Evolutionary conservation across 2,329 filamentous ascomycete species (phyloP), one percentile per base, ranked within the genome.

Genomic region (Penicillium verrucosum): DNA sequence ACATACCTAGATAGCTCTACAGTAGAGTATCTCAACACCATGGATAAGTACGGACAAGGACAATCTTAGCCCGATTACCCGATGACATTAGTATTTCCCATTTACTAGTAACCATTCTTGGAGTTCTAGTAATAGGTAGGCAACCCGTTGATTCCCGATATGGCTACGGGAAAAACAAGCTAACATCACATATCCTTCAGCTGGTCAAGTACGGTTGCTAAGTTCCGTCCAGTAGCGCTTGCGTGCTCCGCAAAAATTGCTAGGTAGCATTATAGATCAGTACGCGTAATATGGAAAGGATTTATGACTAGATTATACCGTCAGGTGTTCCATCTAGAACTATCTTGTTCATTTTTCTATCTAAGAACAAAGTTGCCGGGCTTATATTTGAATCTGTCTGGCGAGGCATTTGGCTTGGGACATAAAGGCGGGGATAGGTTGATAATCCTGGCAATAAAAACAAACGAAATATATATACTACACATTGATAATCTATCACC

Each of bases 301-400:
- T 21, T 38, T 11, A 5, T 21, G n/a, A 12, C 10, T 38, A 7
- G 18, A 2, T 25, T 5, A 25, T 64, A 66, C 68, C 61, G 64
- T 69, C 66, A 54, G 32, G 21, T 29, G 64, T 69, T 42, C 60
- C 57, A 62, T 70, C 62, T 41, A 68, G 42, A 47, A 59, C 58
- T 48, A 69, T 58, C 32, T 70, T 54, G 54, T 68, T 58, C 64
- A 68, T 70, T 32, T 64, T 65, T 52, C 67, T 62, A 25, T 16
- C 48, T 37, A 68, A 18, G 27, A 62, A 63, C 25, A 67, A 60
- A 50, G 63, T 67, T 50, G 64, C 62, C 51, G 66, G 58, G 55
- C 66, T 68, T 55, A 54, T 62, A 55, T 63, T 58, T 36, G 48
- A 65, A n/a, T n/a, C 46, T 51, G 60, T 63, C 56, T 62, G 61